Percentiles rank a stretch among this genome's conserved stretches.
These are phyloP conservation scores for Carex arenaria DNA, from an alignment of 202 grass and related monocot species.

Conservation along the genomic window DNA sequence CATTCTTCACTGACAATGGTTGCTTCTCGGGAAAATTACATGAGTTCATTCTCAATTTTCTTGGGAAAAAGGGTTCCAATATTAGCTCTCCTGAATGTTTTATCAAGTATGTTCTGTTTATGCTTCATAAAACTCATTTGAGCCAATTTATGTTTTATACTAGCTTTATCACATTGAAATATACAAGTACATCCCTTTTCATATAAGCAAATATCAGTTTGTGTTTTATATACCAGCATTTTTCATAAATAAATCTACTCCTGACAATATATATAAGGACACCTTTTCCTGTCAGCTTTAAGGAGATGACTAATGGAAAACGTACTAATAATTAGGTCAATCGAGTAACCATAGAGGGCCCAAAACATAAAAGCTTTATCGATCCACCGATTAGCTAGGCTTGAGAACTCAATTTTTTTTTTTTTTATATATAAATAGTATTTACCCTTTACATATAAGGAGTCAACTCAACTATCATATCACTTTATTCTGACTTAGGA, in stretches of 20 bases:
- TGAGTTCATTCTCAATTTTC: conserved; percentile 21
- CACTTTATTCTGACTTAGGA: not conserved
- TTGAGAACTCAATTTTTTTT: not conserved
- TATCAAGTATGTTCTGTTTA: not conserved
- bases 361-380: not conserved
- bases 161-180: not conserved
- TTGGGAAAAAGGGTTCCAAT: conserved; percentile 20
- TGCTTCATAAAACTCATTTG: not conserved
- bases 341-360: not conserved
- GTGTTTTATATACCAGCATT: not conserved
- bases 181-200: not conserved
- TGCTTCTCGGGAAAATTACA: conserved; percentile 6
- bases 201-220: not conserved
- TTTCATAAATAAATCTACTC: not conserved
- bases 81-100: not conserved
- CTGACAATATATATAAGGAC: not conserved
- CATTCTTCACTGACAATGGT: conserved; percentile 15
- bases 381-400: not conserved
- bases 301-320: not conserved
- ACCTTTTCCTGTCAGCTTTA: not conserved
- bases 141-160: not conserved
- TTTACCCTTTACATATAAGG: not conserved
- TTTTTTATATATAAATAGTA: not conserved
- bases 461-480: not conserved
- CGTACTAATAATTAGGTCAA: not conserved